phyloP scores from a whole-genome alignment of 805 yeast genomes.

The Deakozyma indianensis region DNA sequence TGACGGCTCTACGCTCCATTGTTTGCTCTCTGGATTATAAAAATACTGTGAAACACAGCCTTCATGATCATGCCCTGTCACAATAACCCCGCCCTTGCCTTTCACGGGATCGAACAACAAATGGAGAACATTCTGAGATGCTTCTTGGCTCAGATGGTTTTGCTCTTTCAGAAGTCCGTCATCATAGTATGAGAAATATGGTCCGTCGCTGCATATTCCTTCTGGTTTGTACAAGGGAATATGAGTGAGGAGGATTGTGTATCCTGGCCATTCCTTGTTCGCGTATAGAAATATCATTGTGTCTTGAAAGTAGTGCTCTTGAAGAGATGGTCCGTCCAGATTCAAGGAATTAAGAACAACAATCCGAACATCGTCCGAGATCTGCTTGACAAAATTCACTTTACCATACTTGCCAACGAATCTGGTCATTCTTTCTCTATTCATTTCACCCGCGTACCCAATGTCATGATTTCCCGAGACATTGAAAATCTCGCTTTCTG shows the following conservation, averaged over 20 bases:
- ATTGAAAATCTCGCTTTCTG: conserved; percentile 38
- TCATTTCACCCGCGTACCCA: conserved; percentile 91
- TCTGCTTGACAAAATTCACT: conserved; percentile 70
- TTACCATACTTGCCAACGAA: conserved; percentile 64
- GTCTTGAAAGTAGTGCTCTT: conserved; percentile 48
- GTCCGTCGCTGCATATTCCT: conserved; percentile 83
- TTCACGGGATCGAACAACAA: conserved; percentile 36
- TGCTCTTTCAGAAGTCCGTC: conserved; percentile 65
- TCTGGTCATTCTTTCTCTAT: conserved; percentile 78
- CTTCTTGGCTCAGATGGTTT: conserved; percentile 61
- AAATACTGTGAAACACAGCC: conserved; percentile 73
- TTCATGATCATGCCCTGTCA: conserved; percentile 94
- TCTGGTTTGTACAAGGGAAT: conserved; percentile 73
- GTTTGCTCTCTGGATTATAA: conserved; percentile 15
- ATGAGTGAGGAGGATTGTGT: conserved; percentile 76
- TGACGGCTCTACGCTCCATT: conserved; percentile 1
- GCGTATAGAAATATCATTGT: conserved; percentile 63
- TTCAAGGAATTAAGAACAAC: conserved; percentile 78
- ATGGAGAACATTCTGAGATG: conserved; percentile 53
- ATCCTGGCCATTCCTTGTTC: conserved; percentile 46
- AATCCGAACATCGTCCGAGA: conserved; percentile 49
- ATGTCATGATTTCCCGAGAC: conserved; percentile 92
- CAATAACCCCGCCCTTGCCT: conserved; percentile 49
- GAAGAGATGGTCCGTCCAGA: conserved; percentile 81
- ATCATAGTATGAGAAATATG: conserved; percentile 47